Evolutionary conservation across 208 protist species (phyloP).

Genomic region (Wallacemonas rigidus): DNA sequence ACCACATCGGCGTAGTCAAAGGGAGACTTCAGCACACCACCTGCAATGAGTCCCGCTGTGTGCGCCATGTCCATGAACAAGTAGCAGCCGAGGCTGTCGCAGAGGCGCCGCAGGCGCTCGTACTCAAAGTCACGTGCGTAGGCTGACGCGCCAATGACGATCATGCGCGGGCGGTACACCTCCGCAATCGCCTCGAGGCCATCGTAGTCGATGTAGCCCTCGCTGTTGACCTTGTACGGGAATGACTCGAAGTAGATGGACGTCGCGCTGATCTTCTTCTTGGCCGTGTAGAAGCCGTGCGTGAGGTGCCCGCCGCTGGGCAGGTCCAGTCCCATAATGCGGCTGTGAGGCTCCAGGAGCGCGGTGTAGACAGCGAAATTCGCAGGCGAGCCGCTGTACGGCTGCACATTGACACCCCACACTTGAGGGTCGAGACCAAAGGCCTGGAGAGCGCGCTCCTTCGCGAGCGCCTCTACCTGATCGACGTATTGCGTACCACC

Average conservation of each 20-base stretch:
- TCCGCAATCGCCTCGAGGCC: conserved; percentile 80
- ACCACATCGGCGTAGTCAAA: conserved; percentile 98
- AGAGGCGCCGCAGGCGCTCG: conserved; percentile 82
- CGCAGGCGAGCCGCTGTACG: conserved; percentile 97
- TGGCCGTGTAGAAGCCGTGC: conserved; percentile 98
- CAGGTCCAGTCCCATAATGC: conserved; percentile 98
- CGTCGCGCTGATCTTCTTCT: conserved; percentile 96
- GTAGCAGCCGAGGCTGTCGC: conserved; percentile 87
- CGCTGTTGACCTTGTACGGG: conserved; percentile 93
- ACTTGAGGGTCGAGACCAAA: conserved; percentile 92
- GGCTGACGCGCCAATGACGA: conserved; percentile 96
- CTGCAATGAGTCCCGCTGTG: conserved; percentile 94
- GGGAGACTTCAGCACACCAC: conserved; percentile 78
- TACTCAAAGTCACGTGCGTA: conserved; percentile 99
- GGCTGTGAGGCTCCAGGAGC: conserved; percentile 96
- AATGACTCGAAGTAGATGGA: conserved; percentile 98
- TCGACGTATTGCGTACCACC: conserved; percentile 99
- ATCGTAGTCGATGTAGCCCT: conserved; percentile 98
- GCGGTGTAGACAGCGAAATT: conserved; percentile 98
- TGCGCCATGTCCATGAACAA: conserved; percentile 99
- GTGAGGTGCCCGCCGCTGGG: conserved; percentile 94
- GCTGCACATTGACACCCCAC: conserved; percentile 99
- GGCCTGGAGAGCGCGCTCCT: conserved; percentile 92
- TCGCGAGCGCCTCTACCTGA: conserved; percentile 94
- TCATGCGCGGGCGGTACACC: conserved; percentile 96